Base-by-base conservation (phyloP, 768 basidiomycete species). In the Aureoboletus auriporus region DNA sequence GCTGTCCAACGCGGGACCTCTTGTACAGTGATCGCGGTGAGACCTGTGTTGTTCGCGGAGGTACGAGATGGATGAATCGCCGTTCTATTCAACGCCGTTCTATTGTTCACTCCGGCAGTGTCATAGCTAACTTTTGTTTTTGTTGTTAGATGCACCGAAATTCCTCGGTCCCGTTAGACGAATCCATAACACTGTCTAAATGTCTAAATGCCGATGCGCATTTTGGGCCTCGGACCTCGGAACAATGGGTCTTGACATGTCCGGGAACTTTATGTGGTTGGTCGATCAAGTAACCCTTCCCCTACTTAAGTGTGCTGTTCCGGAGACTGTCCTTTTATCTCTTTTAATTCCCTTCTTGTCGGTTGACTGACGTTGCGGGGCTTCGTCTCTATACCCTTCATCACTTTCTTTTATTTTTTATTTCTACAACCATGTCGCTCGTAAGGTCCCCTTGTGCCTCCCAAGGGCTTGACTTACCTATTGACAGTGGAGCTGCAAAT, bases 301-400 rank as follows among this genome's bases (percentile, higher is more conserved):
- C 31, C 14, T 46, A 58, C 57, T 58, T 64, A 67, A 69, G 35
- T 36, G 34, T 37, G 26, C 12, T 16, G 34, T 38, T 34, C 36
- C 16, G 37, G 16, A 29, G 17, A 39, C 17, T 31, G 12, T 10
- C 45, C 28, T 36, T 53, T 39, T 36, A 52, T 54, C 50, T n/a
- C 45, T 30, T 23, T 23, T 23, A 23, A 23, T 23, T 42, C 34
- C 39, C 42, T n/a, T n/a, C n/a, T 38, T 52, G 53, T 49, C 45
- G 42, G 46, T 56, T 44, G 48, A 55, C 53, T 47, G 66, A 68
- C 74, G 73, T 75, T 71, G 75, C 75, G 46, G 75, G 73, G 49
- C 75, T 67, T 68, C 74, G 72, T 72, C 71, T 63, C 42, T 58
- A 58, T 59, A 57, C 60, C 43, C 61, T 50, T 50, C 55, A 49